Evolutionary conservation across 164 flowering plant species (phyloP).

Genomic region (Stephania cephalantha): DNA sequence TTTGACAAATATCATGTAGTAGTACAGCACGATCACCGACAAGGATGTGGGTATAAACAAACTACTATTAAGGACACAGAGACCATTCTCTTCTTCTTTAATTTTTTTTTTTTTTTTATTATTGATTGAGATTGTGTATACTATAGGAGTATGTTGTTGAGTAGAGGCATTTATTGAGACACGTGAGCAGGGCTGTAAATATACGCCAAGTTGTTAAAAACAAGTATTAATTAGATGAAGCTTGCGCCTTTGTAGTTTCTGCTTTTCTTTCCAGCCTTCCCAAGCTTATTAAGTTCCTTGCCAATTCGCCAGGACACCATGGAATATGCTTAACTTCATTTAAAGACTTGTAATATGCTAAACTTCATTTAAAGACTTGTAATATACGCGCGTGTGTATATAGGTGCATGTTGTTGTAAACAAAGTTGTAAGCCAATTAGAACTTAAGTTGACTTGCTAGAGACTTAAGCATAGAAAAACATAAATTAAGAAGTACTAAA

Average conservation of each 20-base stretch:
- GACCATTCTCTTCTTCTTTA: background rate
- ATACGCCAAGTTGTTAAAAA: background rate
- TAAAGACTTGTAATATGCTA: background rate
- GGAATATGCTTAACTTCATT: background rate
- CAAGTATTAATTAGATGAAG: background rate
- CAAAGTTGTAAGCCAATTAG: too few species aligned
- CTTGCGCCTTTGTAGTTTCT: background rate
- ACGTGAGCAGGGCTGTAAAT: background rate
- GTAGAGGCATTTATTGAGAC: background rate
- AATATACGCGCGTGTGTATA: too few species aligned
- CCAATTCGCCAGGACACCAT: background rate
- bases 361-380: too few species aligned
- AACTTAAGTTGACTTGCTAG: too few species aligned
- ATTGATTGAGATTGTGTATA: background rate
- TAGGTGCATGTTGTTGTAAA: too few species aligned
- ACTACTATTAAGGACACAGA: background rate
- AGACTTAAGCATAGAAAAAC: too few species aligned
- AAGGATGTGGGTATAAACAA: background rate
- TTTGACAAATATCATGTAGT: too few species aligned
- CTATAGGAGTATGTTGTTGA: background rate
- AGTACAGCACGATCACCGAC: background rate
- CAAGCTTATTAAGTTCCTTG: background rate
- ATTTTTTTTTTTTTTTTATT: too few species aligned
- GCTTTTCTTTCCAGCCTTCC: background rate
- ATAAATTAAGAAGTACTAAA: too few species aligned